These are phyloP conservation scores for Periconia digitata DNA, from an alignment of 2,329 filamentous ascomycete genomes.

Conservation along the genomic window DNA sequence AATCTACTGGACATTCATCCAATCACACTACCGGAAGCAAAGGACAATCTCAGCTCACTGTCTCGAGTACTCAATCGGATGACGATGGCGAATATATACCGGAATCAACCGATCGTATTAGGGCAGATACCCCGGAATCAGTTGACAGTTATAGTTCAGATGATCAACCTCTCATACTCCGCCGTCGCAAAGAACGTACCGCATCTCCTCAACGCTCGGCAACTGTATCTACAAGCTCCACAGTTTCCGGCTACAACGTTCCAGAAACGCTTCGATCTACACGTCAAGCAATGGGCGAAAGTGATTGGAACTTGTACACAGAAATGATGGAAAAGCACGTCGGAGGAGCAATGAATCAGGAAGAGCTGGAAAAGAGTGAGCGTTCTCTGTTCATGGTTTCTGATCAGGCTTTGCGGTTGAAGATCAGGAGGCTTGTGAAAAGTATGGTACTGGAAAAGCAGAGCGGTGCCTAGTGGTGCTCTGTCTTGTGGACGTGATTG, in stretches of 20 bases:
- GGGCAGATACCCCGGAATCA: not conserved
- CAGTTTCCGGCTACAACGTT: not conserved
- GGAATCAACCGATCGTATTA: too few relatives aligned
- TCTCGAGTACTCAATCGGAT: not conserved
- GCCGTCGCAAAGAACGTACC: not conserved
- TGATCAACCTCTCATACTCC: not conserved
- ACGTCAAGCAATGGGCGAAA: not conserved
- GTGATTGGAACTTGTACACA: not conserved
- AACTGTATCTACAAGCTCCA: not conserved
- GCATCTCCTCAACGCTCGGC: not conserved
- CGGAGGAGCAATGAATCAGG: not conserved
- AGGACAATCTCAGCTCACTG: not conserved
- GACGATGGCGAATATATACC: not conserved
- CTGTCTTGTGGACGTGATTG: too few relatives aligned
- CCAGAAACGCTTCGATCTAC: not conserved
- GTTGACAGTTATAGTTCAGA: not conserved
- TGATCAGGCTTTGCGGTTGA: not conserved
- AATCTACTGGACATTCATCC: too few relatives aligned
- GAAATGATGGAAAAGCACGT: not conserved
- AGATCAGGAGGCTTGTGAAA: not conserved
- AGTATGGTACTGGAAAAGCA: not conserved
- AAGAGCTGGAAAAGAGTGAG: not conserved
- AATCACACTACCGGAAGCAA: too few relatives aligned
- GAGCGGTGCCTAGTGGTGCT: too few relatives aligned
- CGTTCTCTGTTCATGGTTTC: not conserved